Percentiles rank a stretch among this genome's conserved stretches.
Conservation (phyloP, 257 asterid genomes). For the Solanum pinnatisectum region DNA sequence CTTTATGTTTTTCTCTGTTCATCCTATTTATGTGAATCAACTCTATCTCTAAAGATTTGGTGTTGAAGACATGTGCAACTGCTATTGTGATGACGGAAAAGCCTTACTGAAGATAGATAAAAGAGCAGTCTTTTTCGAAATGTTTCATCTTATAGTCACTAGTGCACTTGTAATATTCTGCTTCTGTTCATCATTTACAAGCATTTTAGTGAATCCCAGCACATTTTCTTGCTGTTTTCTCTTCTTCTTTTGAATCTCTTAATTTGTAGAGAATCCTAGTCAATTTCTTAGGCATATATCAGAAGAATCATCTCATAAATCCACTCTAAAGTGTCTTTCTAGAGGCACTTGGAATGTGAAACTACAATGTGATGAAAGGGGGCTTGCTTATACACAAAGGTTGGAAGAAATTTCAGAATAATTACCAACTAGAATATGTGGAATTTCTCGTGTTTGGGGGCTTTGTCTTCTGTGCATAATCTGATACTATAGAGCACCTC, state of each 20-base stretch:
- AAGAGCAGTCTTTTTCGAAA: neutral
- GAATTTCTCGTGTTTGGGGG: neutral
- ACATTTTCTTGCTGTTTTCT: neutral
- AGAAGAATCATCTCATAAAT: neutral
- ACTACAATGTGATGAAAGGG: neutral
- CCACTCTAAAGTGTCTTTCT: neutral
- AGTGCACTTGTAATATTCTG: neutral
- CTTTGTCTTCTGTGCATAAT: too few relatives aligned
- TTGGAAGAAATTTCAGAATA: neutral
- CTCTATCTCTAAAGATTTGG: neutral
- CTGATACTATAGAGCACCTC: too few relatives aligned
- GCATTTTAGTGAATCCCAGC: neutral
- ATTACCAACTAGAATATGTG: neutral
- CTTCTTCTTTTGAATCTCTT: too few relatives aligned
- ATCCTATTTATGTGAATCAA: neutral
- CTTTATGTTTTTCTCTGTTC: neutral
- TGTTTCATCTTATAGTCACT: neutral
- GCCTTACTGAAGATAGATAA: neutral
- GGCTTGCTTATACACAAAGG: neutral
- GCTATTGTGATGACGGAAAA: neutral
- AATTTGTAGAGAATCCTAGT: neutral
- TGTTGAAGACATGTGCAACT: neutral
- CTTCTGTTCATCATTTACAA: neutral
- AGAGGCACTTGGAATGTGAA: neutral
- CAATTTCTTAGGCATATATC: neutral